These are phyloP conservation scores for Lolium perenne DNA, from an alignment of 176 grass and related monocot genomes.

Conservation along the genomic window DNA sequence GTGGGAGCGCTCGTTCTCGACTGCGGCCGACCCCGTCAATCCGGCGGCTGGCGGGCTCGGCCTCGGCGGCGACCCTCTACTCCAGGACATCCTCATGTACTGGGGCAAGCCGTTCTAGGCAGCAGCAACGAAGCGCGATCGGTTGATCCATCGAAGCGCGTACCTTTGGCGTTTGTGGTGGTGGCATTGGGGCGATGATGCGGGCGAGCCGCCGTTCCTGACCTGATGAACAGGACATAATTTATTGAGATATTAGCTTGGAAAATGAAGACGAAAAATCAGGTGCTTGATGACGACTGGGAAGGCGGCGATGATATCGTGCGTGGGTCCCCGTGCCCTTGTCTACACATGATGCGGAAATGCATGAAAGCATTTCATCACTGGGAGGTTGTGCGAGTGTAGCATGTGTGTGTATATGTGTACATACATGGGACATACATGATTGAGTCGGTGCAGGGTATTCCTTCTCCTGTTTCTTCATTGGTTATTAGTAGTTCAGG, in stretches of 20 bases:
- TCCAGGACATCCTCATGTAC: slow-evolving; percentile 98
- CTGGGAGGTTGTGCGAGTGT: neutral
- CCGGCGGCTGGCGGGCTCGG: slow-evolving; percentile 33
- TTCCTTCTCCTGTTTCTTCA: slow-evolving; percentile 42
- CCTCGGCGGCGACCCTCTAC: slow-evolving; percentile 63
- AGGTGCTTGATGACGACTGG: neutral
- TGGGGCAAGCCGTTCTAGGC: slow-evolving; percentile 82
- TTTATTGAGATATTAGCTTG: neutral
- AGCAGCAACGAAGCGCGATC: neutral
- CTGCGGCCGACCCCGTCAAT: slow-evolving; percentile 46
- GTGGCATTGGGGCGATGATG: slow-evolving; percentile 13
- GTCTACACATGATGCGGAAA: neutral
- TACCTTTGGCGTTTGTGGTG: neutral
- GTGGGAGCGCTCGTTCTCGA: slow-evolving; percentile 81
- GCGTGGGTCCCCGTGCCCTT: slow-evolving; percentile 35
- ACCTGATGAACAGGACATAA: neutral
- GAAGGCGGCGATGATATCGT: slow-evolving; percentile 70
- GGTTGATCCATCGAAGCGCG: neutral
- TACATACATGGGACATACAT: neutral
- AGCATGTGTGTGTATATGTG: neutral
- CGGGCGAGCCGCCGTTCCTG: slow-evolving; percentile 59
- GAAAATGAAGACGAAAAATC: neutral
- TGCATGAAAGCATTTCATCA: neutral
- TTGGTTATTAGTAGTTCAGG: slow-evolving; percentile 21
- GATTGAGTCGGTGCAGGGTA: slow-evolving; percentile 46